Evolutionary conservation across 1,139 yeast species (phyloP), one percentile per base, ranked within the genome.

Genomic region (Meyerozyma guilliermondii): DNA sequence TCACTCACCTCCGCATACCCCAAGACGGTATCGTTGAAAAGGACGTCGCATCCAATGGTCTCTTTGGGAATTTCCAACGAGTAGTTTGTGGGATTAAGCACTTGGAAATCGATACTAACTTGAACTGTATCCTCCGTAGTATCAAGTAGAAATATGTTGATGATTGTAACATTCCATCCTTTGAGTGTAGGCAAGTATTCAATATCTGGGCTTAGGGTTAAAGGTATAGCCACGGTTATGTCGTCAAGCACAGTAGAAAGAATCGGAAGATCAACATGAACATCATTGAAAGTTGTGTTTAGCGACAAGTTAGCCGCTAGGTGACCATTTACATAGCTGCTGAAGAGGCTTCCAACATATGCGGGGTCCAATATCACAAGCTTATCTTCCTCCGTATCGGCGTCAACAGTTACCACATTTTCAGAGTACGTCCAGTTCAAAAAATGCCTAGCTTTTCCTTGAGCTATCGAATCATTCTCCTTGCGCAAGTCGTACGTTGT

Each of bases 41-140:
- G 10, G 18, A 43, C 22, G n/a, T 43, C 29, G 23, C 39, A 41
- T 13, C 22, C 34, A n/a, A 43, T n/a, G 14, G 26, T 37, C 7
- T 41, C 31, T 22, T 37, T n/a, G 3, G 36, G 36, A 17, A 43
- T 16, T 3, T 38, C 45, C 11, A 40, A 6, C 3, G 38, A 29
- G n/a, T 39, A 17, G 5, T 22, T 26, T 6, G 18, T 18, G 18
- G 29, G 26, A n/a, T 27, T 22, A 17, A 23, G 23, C 11, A 43
- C 23, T 7, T 33, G 30, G 5, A 41, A 16, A 5, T 37, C 41
- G 24, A 41, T 24, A 7, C 16, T 24, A 5, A 43, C 16, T 22
- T 38, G 40, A 7, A 43, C 18, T 29, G 18, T 24, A 13, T 33
- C 30, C n/a, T 33, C 2, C n/a, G 41, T 29, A 4, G 45, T 28